Evolutionary conservation across 2,329 filamentous ascomycete species (phyloP).

Genomic region (Balansia obtecta): DNA sequence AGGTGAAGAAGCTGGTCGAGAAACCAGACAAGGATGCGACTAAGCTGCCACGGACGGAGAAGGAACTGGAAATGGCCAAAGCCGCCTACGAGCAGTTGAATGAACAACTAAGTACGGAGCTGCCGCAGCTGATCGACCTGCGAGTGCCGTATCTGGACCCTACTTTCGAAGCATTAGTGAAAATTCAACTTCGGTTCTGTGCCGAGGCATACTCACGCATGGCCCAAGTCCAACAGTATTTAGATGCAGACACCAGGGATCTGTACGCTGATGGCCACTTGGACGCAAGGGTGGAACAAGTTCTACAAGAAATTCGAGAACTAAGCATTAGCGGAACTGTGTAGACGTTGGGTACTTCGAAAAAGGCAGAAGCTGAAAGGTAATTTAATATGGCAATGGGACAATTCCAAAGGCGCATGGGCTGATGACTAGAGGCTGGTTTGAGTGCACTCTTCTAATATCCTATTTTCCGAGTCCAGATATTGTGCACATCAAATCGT

Average conservation of each 20-base stretch:
- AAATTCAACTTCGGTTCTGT: conserved; percentile 95
- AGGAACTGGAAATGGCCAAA: conserved; percentile 91
- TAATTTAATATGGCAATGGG: neutral
- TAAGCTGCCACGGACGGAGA: conserved; percentile 90
- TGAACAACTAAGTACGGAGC: conserved; percentile 83
- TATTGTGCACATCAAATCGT: neutral
- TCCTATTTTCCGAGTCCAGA: neutral
- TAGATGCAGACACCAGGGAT: conserved; percentile 89
- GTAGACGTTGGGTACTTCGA: conserved; percentile 18
- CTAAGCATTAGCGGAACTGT: conserved; percentile 76
- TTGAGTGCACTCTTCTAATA: neutral
- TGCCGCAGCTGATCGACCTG: conserved; percentile 92
- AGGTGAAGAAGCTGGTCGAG: conserved; percentile 92
- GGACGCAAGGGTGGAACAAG: conserved; percentile 85
- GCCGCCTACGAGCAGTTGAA: conserved; percentile 93
- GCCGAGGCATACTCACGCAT: conserved; percentile 95
- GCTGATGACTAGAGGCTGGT: neutral
- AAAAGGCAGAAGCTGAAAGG: neutral
- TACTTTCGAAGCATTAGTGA: conserved; percentile 93
- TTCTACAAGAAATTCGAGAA: conserved; percentile 92
- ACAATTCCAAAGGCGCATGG: conserved; percentile 3
- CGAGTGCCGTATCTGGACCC: conserved; percentile 95
- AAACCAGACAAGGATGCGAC: conserved; percentile 98
- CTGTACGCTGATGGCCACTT: conserved; percentile 91
- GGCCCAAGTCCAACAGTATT: conserved; percentile 98